Evolutionary conservation across 2,329 filamentous ascomycete genomes (phyloP), one percentile per base, ranked within the genome.

Genomic region (Cladosporium sp.): DNA sequence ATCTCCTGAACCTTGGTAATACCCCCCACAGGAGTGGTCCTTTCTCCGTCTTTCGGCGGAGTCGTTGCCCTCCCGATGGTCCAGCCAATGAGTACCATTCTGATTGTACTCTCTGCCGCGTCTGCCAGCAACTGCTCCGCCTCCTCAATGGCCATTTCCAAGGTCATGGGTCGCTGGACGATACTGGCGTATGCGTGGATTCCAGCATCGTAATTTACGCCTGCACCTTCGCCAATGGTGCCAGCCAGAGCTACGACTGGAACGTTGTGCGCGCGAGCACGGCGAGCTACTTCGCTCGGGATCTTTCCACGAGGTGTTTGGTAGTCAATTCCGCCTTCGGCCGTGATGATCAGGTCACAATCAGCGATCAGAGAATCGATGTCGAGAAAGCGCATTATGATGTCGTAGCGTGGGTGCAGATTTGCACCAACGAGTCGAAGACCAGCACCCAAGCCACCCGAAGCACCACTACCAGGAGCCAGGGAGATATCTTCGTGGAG

Each of bases 251-350:
- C 79, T 32, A 84, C 81, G 1, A 85, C 83, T 0, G 82, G 82
- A 3, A 83, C 75, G 4, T 79, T 78, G 67, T 78, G 78, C 61
- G 75, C 74, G 70, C 80, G 82, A 3, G 83, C 83, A 11, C 82
- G 78, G 62, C 78, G 75, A 11, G 83, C 84, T 30, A 86, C 79
- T 71, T 85, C 83, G 3, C 80, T 83, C 10, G 84, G 83, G 68
- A 86, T 84, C 71, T 86, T 86, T 2, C 84, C 84, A 52, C 78
- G 75, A 0, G 83, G 80, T 0, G 83, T 84, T 68, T 85, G 84
- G 55, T 79, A 78, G 68, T 86, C 84, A 18, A 86, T 78, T 11
- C 82, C 81, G 0, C 84, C 83, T 70, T 86, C 84, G 1, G 83
- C 84, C 0, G 83, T 86, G 68, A 86, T 77, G 0, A 85, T 81